Percentiles rank a stretch among this genome's conserved stretches.
Evolutionary conservation across 1,139 yeast genomes (phyloP).

Genomic region (Yamadazyma sp.): DNA sequence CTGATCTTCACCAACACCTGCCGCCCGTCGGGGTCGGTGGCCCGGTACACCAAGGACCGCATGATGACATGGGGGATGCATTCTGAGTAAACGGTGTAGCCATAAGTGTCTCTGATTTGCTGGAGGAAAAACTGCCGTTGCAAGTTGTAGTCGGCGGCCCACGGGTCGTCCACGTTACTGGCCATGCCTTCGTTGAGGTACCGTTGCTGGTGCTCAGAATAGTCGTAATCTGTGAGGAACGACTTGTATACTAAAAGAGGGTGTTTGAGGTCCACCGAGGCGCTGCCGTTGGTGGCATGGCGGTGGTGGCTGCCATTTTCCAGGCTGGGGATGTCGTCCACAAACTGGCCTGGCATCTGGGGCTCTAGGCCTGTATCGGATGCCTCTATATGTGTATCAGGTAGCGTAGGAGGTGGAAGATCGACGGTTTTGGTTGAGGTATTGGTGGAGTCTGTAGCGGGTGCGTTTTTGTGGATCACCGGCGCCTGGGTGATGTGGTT

Average conservation of each 20-base stretch:
- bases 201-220: constrained; percentile 23
- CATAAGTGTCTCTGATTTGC: constrained; percentile 10
- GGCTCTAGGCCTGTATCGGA: too few species aligned
- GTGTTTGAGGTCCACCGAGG: background rate
- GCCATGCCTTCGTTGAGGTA: constrained; percentile 20
- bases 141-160: constrained; percentile 4
- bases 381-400: too few species aligned
- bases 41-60: constrained; percentile 22
- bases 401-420: too few species aligned
- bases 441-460: too few species aligned
- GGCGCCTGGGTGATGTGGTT: too few species aligned
- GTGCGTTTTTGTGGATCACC: too few species aligned
- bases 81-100: constrained; percentile 21
- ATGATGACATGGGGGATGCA: constrained; percentile 16
- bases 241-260: constrained; percentile 13
- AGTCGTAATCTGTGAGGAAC: constrained; percentile 28
- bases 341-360: too few species aligned
- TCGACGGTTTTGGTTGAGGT: too few species aligned
- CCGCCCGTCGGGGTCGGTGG: constrained; percentile 15
- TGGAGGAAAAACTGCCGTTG: constrained; percentile 16
- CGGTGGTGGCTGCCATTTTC: too few species aligned
- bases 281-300: too few species aligned
- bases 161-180: background rate
- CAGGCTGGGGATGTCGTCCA: too few species aligned
- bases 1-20: constrained; percentile 26